Evolutionary conservation across 2,329 filamentous ascomycete species (phyloP).

Genomic region (Phoma sp.): DNA sequence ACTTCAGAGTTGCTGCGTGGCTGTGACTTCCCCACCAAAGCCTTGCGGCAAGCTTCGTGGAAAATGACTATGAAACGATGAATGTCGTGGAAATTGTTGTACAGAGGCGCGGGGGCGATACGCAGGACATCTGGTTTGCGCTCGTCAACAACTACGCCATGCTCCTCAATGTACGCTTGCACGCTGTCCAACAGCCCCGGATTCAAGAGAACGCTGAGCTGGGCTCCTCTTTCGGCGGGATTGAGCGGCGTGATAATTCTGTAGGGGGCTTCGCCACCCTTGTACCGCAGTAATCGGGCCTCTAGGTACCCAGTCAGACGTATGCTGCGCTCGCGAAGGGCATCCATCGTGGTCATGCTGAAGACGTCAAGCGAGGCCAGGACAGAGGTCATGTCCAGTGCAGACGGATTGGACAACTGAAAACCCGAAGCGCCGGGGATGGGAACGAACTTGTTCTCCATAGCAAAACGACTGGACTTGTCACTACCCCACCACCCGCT

Average conservation of each 20-base stretch:
- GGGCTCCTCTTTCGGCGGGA: constrained; percentile 73
- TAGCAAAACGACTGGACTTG: constrained; percentile 76
- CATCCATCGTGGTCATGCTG: constrained; percentile 70
- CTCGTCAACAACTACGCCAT: constrained; percentile 80
- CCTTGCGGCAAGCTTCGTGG: constrained; percentile 53
- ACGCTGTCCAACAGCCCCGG: constrained; percentile 74
- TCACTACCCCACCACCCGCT: constrained; percentile 89
- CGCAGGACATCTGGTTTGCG: constrained; percentile 84
- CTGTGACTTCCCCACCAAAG: constrained; percentile 18
- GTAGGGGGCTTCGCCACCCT: constrained; percentile 45
- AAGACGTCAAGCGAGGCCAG: constrained; percentile 77
- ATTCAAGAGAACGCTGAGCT: constrained; percentile 75
- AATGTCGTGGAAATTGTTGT: constrained; percentile 80
- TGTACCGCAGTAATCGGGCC: constrained; percentile 41
- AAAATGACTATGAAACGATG: constrained; percentile 55
- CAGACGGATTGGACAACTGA: constrained; percentile 84
- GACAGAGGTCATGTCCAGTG: constrained; percentile 77
- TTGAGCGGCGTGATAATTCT: constrained; percentile 72
- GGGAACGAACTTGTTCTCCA: constrained; percentile 81
- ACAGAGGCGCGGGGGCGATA: constrained; percentile 82
- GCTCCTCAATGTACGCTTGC: constrained; percentile 66
- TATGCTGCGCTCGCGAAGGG: constrained; percentile 73
- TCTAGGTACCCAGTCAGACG: constrained; percentile 79
- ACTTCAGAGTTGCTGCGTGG: background rate
- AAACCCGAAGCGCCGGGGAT: constrained; percentile 80